These are phyloP conservation scores for Fraxinus sp. DNA, from an alignment of 305 asterid species.

Conservation along the genomic window DNA sequence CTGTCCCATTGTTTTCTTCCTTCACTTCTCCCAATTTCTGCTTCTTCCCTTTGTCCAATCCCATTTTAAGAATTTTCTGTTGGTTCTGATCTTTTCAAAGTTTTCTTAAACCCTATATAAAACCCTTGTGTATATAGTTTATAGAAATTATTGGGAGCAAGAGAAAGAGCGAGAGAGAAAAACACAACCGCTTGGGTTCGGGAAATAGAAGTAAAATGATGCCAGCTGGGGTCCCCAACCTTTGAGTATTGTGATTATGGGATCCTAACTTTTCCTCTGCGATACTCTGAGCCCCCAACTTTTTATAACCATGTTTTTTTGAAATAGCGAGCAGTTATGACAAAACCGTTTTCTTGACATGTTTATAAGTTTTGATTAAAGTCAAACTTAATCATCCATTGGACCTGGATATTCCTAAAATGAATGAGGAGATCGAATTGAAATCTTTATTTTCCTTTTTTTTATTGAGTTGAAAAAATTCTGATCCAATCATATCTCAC, in stretches of 20 bases:
- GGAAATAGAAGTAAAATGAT: background rate
- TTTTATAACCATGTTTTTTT: background rate
- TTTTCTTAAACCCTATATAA: background rate
- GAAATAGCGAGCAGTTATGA: background rate
- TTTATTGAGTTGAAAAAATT: too few relatives aligned
- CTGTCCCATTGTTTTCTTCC: background rate
- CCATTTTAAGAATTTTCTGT: background rate
- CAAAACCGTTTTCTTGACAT: background rate
- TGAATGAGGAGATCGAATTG: background rate
- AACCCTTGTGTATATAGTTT: background rate
- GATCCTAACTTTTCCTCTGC: background rate
- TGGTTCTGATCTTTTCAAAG: background rate
- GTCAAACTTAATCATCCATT: too few relatives aligned
- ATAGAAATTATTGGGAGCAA: background rate
- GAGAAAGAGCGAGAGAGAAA: background rate
- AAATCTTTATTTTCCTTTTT: background rate
- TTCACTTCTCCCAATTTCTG: background rate
- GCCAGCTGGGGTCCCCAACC: background rate
- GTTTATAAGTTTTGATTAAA: background rate
- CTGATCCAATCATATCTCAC: too few relatives aligned
- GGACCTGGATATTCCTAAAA: too few relatives aligned
- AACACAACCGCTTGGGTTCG: background rate
- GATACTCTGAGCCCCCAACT: background rate
- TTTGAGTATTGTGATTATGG: background rate
- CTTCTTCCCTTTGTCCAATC: background rate